Conservation (phyloP, 768 basidiomycete genomes). For the Baorangia bicolor region DNA sequence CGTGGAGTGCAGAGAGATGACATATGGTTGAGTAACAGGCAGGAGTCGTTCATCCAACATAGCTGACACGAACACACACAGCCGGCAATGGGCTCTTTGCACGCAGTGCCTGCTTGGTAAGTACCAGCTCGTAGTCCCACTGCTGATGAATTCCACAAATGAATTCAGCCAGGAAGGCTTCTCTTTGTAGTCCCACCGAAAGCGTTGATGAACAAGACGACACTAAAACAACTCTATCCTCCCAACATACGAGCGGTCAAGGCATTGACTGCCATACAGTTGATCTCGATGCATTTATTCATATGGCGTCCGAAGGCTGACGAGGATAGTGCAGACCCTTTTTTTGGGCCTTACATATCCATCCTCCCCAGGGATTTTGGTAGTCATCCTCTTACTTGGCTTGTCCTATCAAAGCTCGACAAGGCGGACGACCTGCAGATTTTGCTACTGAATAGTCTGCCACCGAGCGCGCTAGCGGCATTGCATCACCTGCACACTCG, state of each 20-base stretch:
- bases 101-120: constrained; percentile 39
- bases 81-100: constrained; percentile 74
- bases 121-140: constrained; percentile 11
- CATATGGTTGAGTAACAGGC: constrained; percentile 44
- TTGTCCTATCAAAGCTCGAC: constrained; percentile 33
- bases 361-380: constrained; percentile 72
- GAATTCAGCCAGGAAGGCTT: constrained; percentile 47
- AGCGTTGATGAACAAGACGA: constrained; percentile 71
- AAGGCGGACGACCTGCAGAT: constrained; percentile 15
- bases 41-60: background rate
- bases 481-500: constrained; percentile 44
- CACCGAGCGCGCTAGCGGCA: constrained; percentile 43
- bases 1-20: constrained; percentile 51
- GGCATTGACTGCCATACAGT: constrained; percentile 61
- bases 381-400: constrained; percentile 83
- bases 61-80: constrained; percentile 19
- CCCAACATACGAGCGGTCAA: constrained; percentile 13
- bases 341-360: constrained; percentile 76
- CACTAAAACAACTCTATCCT: constrained; percentile 63
- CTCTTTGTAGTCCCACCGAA: constrained; percentile 71
- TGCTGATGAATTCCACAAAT: background rate
- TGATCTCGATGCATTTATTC: constrained; percentile 78
- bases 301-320: constrained; percentile 54
- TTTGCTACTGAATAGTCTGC: constrained; percentile 44
- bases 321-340: constrained; percentile 48